Evolutionary conservation across 768 basidiomycete genomes (phyloP).

Genomic region (Kwoniella europaea): DNA sequence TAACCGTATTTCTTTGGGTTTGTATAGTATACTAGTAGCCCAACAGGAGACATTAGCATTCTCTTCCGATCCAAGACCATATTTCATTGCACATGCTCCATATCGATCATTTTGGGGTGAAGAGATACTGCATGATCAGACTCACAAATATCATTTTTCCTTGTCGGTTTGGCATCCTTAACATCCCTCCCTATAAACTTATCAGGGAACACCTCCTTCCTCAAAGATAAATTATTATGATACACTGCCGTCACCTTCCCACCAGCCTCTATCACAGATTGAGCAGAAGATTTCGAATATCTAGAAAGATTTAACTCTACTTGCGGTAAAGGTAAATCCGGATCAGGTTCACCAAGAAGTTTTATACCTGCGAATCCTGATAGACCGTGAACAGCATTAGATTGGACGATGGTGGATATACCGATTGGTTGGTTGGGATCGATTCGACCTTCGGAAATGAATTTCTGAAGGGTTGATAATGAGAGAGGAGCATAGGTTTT

Average conservation of each 20-base stretch:
- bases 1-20: slow-evolving; percentile 56
- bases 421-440: slow-evolving; percentile 83
- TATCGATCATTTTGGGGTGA: no score
- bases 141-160: slow-evolving; percentile 81
- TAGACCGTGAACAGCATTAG: slow-evolving; percentile 84
- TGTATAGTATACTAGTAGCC: slow-evolving; percentile 51
- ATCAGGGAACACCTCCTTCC: slow-evolving; percentile 61
- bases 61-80: no score
- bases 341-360: slow-evolving; percentile 69
- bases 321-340: slow-evolving; percentile 59
- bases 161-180: slow-evolving; percentile 77
- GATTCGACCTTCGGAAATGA: slow-evolving; percentile 84
- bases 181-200: slow-evolving; percentile 69
- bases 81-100: neutral
- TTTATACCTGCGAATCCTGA: slow-evolving; percentile 80
- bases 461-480: slow-evolving; percentile 83
- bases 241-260: slow-evolving; percentile 88
- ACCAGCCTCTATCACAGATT: slow-evolving; percentile 78
- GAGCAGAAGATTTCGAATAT: slow-evolving; percentile 83
- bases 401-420: slow-evolving; percentile 78
- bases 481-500: slow-evolving; percentile 83
- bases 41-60: neutral
- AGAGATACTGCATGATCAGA: slow-evolving; percentile 16
- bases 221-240: slow-evolving; percentile 83
- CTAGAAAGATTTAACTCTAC: slow-evolving; percentile 82